Evolutionary conservation across 2,329 filamentous ascomycete genomes (phyloP), one percentile per base, ranked within the genome.

Genomic region (Dendrostoma leiphaemia): DNA sequence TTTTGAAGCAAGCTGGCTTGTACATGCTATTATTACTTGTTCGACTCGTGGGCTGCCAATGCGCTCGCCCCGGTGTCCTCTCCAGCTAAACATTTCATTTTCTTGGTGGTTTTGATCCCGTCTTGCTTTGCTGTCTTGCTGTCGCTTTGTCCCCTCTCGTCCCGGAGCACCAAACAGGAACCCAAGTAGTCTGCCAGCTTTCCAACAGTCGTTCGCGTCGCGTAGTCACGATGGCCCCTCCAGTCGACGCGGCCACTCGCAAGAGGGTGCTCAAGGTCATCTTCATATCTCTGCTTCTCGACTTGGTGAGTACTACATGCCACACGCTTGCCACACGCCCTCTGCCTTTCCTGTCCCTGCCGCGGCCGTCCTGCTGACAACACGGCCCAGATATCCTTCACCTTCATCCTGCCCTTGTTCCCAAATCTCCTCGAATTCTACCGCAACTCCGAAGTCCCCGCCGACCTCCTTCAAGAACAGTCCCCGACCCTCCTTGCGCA

Each of bases 391-490:
- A 90, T 97, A 65, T 97, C 93, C 53, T 99, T 99, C 71, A 99
- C 94, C 28, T 97, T 99, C 69, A 97, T 97, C 68, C 86, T 99
- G 8, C 94, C 94, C 0, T 84, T 99, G 32, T 99, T 97, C 69
- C 94, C 92, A 7, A 92, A 91, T 55, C 87, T 99, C 41, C 88
- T 97, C 71, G 89, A 95, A 65, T 97, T 97, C 81, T 99, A 97
- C 76, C 90, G 91, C 73, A 86, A 90, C 67, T 84, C 86, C 71
- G 92, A 97, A 72, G 81, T 81, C 37, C 74, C 78, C 23, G 65
- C 74, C n/a, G 63, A 71, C 51, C 65, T 73, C 38, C 68, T 71
- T 13, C 63, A 69, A 46, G 74, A 74, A 51, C 73, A 71, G 67
- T 37, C 19, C 23, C 71, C 75, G 54, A 91, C 90, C 1, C 74